Conservation (phyloP, 345 rosid species). For the Gossypium mustelinum region DNA sequence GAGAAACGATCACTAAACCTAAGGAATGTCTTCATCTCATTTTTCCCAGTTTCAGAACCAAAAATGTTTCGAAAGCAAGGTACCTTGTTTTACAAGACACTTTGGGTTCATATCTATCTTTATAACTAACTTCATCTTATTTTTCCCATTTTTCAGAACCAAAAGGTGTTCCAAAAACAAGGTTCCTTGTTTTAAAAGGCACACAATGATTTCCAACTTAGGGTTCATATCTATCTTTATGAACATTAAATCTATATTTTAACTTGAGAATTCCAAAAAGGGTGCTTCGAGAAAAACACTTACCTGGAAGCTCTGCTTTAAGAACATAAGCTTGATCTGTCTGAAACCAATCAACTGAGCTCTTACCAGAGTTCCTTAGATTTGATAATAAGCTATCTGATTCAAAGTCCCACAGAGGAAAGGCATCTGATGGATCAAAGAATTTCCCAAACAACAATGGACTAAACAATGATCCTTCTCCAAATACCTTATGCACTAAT, state of each 20-base stretch:
- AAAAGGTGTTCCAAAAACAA: neutral
- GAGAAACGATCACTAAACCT: neutral
- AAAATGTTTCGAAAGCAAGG: neutral
- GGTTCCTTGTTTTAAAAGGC: neutral
- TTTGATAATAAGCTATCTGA: slow-evolving; percentile 50
- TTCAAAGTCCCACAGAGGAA: slow-evolving; percentile 88
- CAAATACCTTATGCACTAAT: slow-evolving; percentile 50
- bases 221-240: neutral
- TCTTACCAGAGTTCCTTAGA: slow-evolving; percentile 58
- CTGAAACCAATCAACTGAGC: slow-evolving; percentile 72
- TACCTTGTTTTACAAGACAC: neutral
- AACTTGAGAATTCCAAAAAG: neutral
- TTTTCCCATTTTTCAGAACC: neutral
- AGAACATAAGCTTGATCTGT: slow-evolving; percentile 69
- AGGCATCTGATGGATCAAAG: slow-evolving; percentile 94
- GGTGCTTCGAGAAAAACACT: slow-evolving; percentile 1
- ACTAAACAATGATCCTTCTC: slow-evolving; percentile 81
- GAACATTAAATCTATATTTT: neutral
- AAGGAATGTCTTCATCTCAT: neutral
- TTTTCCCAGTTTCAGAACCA: neutral
- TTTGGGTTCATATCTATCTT: neutral
- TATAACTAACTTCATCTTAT: neutral
- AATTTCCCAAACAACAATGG: slow-evolving; percentile 79
- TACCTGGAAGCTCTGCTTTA: slow-evolving; percentile 76
- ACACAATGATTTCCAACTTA: neutral